Base-by-base conservation (phyloP, 192 early-diverging fungal species). In the Entophlyctis luteolus region DNA sequence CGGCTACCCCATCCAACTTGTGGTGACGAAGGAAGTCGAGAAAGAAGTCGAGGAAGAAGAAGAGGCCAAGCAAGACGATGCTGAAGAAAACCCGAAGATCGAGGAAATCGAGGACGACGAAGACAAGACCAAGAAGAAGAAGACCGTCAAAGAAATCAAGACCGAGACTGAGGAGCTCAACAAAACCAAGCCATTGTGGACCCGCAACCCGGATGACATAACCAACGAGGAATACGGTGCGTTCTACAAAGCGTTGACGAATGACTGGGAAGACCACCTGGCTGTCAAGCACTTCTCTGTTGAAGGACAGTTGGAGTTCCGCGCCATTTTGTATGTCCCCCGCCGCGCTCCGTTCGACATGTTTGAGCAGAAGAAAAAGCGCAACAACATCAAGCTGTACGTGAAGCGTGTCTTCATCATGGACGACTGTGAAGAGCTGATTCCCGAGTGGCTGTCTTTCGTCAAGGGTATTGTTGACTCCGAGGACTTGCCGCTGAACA, bases 401-500 rank as follows among this genome's bases (percentile, higher is more conserved):
- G 95, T 98, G 73, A 93, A 95, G 75, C 94, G 96, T 72, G 97
- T 99, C 71, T 98, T 99, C 86, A 99, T 99, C 81, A 98, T 95
- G 92, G 95, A 99, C 77, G 95, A 99, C 87, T 96, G 93, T 84
- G 94, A 96, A 74, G 96, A 99, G 70, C 82, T 99, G 71, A 94
- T 99, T 73, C 97, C 97, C 72, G 94, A 98, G 83, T 99, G 93
- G 91, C 87, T 99, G 75, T 90, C 86, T 80, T 99, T 99, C 77
- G 84, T 99, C 90, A 95, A 98, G 93, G 97, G 95, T 82, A 91
- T 99, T 74, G 97, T 99, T 74, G 97, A 99, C 84, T 97, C 97
- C 73, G 97, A 99, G 88, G 96, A 99, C 80, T 84, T 99, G 59
- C 97, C 97, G 49, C 90, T 99, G 71, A 99, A 99, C 90, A 92